Base-by-base conservation (phyloP, 176 grass and related monocot genomes). In the Bolboschoenus planiculmis region DNA sequence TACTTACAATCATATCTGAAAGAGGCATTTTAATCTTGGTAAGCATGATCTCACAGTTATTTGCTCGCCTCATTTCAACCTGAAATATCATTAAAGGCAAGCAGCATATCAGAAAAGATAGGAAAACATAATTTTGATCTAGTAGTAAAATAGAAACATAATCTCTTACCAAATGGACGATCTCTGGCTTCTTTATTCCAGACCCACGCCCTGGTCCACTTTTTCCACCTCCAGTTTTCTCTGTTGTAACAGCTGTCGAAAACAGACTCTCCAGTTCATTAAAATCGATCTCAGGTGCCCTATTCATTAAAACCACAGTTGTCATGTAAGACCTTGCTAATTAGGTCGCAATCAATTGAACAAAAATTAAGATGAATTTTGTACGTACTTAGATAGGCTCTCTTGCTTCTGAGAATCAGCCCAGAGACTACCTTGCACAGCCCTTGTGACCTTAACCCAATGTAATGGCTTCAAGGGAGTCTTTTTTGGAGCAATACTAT, bases 1-100 rank as follows among this genome's bases (percentile, higher is more conserved):
- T 87, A 92, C 92, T 93, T 84, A 98, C 95, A 84, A 98, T 94
- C 95, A 98, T 95, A 87, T 93, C 92, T 75, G 95, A 92, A 85
- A 98, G 95, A 79, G 95, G 95, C 95, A 98, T 98, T 86, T 98
- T 98, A 82, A 98, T 91, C 88, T 98, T 98, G 21, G 95, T 95
- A 90, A 98, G 92, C 95, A 98, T 98, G 56, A 98, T 98, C 84
- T 98, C 95, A 56, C 95, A 95, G 86, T 98, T 98, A 84, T 98
- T 98, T 85, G 95, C 95, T 82, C 95, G 88, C 31, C 95, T 86
- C 95, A 98, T 91, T 80, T 98, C 95, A 84, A 98, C 89, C 95
- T 98, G 85, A 82, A 98, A 76, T 75, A 76, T 76, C 72, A 76
- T 51, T 20, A 51, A 80, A 60, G n/a, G 56, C 31, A 42, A 57